These are phyloP conservation scores for Podaxis sp. DNA, from an alignment of 768 basidiomycete species.

Conservation along the genomic window DNA sequence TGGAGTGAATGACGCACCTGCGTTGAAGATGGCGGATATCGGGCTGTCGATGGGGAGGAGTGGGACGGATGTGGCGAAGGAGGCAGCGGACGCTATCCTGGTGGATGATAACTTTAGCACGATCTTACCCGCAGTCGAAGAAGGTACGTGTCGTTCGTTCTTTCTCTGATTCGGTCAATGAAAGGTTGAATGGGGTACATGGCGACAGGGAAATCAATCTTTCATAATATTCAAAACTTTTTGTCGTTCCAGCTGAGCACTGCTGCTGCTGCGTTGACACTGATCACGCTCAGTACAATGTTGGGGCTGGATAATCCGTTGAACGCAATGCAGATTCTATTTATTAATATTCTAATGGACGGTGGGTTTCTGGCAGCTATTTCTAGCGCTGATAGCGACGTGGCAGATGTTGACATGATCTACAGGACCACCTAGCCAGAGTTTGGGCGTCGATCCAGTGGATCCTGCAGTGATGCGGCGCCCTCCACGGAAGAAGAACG, in stretches of 20 bases:
- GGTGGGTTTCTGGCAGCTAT: slow-evolving; percentile 41
- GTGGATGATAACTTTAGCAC: slow-evolving; percentile 98
- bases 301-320: slow-evolving; percentile 88
- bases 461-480: slow-evolving; percentile 89
- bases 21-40: slow-evolving; percentile 96
- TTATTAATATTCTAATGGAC: slow-evolving; percentile 99
- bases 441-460: slow-evolving; percentile 94
- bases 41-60: slow-evolving; percentile 97
- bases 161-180: slow-evolving; percentile 4
- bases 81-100: slow-evolving; percentile 94
- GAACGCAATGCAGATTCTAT: slow-evolving; percentile 99
- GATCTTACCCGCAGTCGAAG: slow-evolving; percentile 90
- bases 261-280: slow-evolving; percentile 91
- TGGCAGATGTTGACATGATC: not conserved
- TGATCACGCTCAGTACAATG: slow-evolving; percentile 92
- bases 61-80: slow-evolving; percentile 98
- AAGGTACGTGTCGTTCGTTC: slow-evolving; percentile 46
- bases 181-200: not conserved
- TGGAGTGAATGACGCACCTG: slow-evolving; percentile 97
- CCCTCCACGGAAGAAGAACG: slow-evolving; percentile 90
- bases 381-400: not conserved
- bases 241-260: slow-evolving; percentile 95
- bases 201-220: slow-evolving; percentile 83
- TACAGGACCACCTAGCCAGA: slow-evolving; percentile 89
- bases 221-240: slow-evolving; percentile 99